These are phyloP conservation scores for Glonium stellatum DNA, from an alignment of 495 filamentous ascomycete genomes.

Conservation along the genomic window DNA sequence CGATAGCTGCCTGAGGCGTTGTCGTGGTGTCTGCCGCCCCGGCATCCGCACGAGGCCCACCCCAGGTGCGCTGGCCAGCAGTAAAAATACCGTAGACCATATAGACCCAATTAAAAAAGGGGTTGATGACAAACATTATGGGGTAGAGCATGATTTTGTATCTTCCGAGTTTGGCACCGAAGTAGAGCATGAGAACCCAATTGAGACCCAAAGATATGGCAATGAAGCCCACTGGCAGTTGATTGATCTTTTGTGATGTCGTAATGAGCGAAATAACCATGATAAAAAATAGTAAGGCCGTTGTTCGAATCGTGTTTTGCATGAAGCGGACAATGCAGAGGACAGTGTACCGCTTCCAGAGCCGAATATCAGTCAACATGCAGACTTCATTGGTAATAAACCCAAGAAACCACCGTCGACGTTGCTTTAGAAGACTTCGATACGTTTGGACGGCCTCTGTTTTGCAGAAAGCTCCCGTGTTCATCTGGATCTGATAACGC, in stretches of 20 bases:
- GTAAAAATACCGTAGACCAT: slow-evolving; percentile 89
- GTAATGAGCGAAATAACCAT: slow-evolving; percentile 84
- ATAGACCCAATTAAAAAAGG: slow-evolving; percentile 98
- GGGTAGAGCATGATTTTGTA: slow-evolving; percentile 94
- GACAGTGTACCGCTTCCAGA: slow-evolving; percentile 89
- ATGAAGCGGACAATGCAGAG: slow-evolving; percentile 84
- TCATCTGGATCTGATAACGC: slow-evolving; percentile 94
- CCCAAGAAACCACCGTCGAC: slow-evolving; percentile 92
- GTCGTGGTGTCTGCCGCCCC: slow-evolving; percentile 72
- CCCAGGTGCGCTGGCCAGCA: slow-evolving; percentile 93
- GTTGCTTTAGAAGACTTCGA: slow-evolving; percentile 81
- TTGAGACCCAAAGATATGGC: slow-evolving; percentile 92
- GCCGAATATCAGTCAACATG: slow-evolving; percentile 89
- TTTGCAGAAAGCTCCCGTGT: slow-evolving; percentile 95
- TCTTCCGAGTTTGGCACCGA: slow-evolving; percentile 75
- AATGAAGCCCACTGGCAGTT: slow-evolving; percentile 90
- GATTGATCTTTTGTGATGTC: slow-evolving; percentile 65
- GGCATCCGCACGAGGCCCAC: slow-evolving; percentile 88
- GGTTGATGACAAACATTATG: slow-evolving; percentile 90
- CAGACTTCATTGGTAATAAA: slow-evolving; percentile 98
- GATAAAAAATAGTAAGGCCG: slow-evolving; percentile 91
- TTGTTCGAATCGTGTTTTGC: slow-evolving; percentile 96
- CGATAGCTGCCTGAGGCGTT: slow-evolving; percentile 76
- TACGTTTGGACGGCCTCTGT: slow-evolving; percentile 94
- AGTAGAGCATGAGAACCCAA: slow-evolving; percentile 95